Evolutionary conservation across 2,329 filamentous ascomycete genomes (phyloP).

Genomic region (Blastomyces emzantsi): DNA sequence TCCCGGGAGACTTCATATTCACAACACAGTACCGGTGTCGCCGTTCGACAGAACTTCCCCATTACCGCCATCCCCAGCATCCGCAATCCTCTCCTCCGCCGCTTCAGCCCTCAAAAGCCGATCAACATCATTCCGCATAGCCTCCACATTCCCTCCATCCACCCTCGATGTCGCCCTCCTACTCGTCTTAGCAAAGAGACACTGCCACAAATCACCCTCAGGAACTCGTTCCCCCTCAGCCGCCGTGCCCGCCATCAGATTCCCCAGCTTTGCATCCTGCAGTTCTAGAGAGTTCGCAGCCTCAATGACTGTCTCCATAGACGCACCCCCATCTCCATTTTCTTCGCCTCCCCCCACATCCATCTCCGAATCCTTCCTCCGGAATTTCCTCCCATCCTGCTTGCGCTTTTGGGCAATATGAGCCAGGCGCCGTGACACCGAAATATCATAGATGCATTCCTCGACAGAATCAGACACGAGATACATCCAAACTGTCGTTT

Average conservation of each 20-base stretch:
- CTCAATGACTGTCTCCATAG: conserved; percentile 59
- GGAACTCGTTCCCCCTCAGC: conserved; percentile 71
- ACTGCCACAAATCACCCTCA: conserved; percentile 75
- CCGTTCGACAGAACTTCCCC: not conserved
- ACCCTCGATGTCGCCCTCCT: conserved; percentile 20
- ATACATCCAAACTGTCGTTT: conserved; percentile 94
- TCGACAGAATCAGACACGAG: conserved; percentile 86
- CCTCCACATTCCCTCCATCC: conserved; percentile 23
- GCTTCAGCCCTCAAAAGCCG: conserved; percentile 48
- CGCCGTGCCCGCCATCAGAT: conserved; percentile 60
- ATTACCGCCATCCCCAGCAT: not conserved
- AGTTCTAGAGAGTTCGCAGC: conserved; percentile 77
- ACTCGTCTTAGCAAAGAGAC: conserved; percentile 60
- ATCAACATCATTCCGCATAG: conserved; percentile 35
- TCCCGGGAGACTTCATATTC: not conserved
- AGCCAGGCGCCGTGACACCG: conserved; percentile 65
- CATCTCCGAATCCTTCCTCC: conserved; percentile 19
- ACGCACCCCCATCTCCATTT: conserved; percentile 27
- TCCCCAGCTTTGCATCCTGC: conserved; percentile 60
- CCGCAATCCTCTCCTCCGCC: conserved; percentile 32
- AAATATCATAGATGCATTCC: conserved; percentile 81
- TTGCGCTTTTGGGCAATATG: conserved; percentile 54
- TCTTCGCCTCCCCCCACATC: conserved; percentile 31
- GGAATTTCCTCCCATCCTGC: conserved; percentile 23
- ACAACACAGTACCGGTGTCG: not conserved